These are phyloP conservation scores for Excoecaria agallocha DNA, from an alignment of 345 rosid species.

Conservation along the genomic window DNA sequence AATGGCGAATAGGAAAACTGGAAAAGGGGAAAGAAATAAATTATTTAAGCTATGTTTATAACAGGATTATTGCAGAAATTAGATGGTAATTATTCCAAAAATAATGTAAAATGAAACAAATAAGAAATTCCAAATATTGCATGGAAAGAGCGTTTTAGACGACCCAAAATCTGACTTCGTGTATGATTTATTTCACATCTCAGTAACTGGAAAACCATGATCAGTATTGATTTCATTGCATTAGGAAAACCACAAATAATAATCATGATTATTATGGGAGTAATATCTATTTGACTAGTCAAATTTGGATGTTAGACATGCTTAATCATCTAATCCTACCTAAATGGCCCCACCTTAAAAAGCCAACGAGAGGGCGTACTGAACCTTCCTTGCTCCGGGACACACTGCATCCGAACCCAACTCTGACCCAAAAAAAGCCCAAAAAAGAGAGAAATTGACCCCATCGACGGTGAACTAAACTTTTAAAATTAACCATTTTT, in stretches of 20 bases:
- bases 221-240: neutral
- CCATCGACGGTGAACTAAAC: constrained; percentile 1
- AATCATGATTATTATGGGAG: neutral
- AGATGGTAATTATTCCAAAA: too few species aligned
- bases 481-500: neutral
- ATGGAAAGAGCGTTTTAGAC: neutral
- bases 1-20: too few species aligned
- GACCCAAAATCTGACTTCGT: neutral
- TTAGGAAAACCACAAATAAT: neutral
- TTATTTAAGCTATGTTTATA: too few species aligned
- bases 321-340: constrained; percentile 6
- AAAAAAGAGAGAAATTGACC: constrained; percentile 15
- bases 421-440: too few species aligned
- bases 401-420: neutral
- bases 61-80: too few species aligned
- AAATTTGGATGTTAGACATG: neutral
- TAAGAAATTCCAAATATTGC: too few species aligned
- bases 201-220: neutral
- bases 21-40: too few species aligned
- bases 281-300: constrained; percentile 13
- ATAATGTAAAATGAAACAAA: too few species aligned
- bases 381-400: neutral
- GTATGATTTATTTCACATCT: neutral
- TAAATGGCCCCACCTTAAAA: neutral
- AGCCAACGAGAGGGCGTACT: neutral